Evolutionary conservation across 345 rosid genomes (phyloP).

Genomic region (Psidium guajava): DNA sequence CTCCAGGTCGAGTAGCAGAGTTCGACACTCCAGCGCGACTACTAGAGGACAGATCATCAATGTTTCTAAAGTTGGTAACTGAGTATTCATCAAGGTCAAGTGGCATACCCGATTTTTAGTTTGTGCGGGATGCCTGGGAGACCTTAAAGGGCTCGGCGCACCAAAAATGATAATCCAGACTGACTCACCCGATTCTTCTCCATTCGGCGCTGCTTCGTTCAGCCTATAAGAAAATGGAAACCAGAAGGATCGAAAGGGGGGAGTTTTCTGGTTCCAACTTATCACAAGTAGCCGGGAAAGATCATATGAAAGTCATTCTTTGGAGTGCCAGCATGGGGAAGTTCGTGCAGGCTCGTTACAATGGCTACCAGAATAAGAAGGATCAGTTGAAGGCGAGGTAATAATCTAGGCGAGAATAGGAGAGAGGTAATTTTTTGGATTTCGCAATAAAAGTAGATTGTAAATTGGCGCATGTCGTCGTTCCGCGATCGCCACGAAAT

Average conservation of each 20-base stretch:
- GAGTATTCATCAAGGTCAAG: slow-evolving; percentile 93
- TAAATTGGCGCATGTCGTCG: not conserved
- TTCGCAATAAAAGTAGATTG: not conserved
- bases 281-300: not conserved
- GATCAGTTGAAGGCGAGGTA: not conserved
- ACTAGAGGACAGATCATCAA: slow-evolving; percentile 85
- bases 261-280: not conserved
- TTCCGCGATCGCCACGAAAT: not conserved
- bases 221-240: not conserved
- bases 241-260: not conserved
- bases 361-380: not conserved
- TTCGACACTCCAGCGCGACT: slow-evolving; percentile 74
- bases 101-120: slow-evolving; percentile 78
- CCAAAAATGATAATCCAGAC: not conserved
- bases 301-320: not conserved
- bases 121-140: slow-evolving; percentile 9
- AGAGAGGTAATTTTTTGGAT: not conserved
- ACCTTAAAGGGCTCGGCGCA: not conserved
- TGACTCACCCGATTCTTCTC: not conserved
- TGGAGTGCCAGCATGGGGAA: not conserved
- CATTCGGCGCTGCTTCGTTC: not conserved
- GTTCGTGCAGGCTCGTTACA: not conserved
- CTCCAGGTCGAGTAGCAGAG: slow-evolving; percentile 88
- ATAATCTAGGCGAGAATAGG: not conserved
- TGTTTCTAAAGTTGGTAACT: slow-evolving; percentile 83